Percentiles rank a stretch among this genome's conserved stretches.
Evolutionary conservation across 73 alveolate species (phyloP).

Genomic region (Stentor coeruleus): DNA sequence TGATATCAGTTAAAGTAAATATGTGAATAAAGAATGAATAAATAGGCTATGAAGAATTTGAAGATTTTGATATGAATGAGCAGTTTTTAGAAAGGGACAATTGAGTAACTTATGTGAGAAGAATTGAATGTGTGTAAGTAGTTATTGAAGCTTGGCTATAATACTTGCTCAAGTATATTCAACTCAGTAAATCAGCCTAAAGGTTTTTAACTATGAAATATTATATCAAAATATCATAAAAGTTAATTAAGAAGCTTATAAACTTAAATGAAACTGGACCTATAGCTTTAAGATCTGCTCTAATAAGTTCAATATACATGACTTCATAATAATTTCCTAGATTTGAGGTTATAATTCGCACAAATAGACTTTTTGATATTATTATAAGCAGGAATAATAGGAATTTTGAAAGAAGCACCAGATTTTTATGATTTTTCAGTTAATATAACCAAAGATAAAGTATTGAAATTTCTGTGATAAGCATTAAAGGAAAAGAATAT

Average conservation of each 20-base stretch:
- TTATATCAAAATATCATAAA: constrained; percentile 45
- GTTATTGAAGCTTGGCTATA: constrained; percentile 74
- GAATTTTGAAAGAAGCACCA: constrained; percentile 37
- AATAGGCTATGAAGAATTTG: constrained; percentile 34
- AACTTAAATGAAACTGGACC: constrained; percentile 77
- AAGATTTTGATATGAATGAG: constrained; percentile 50
- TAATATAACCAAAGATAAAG: constrained; percentile 67
- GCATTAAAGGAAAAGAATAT: constrained; percentile 89
- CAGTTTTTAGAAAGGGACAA: constrained; percentile 47
- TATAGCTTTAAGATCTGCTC: constrained; percentile 94
- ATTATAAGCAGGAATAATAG: constrained; percentile 78
- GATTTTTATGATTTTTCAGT: constrained; percentile 78
- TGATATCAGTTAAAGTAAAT: constrained; percentile 90
- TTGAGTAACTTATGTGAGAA: constrained; percentile 67
- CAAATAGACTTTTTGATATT: constrained; percentile 93
- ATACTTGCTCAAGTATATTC: constrained; percentile 63
- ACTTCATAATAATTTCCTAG: constrained; percentile 75
- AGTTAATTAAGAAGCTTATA: constrained; percentile 41
- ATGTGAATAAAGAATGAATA: constrained; percentile 62
- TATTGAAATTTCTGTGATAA: constrained; percentile 61
- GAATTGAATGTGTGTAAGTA: constrained; percentile 87
- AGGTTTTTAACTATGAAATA: constrained; percentile 84
- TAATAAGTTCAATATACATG: constrained; percentile 63
- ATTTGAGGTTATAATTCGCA: constrained; percentile 78
- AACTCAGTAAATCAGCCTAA: constrained; percentile 78